A percentile compares a stretch with the other conserved stretches of the same genome.
Evolutionary conservation across 75 land plant species (phyloP).

Genomic region (Gnetum montanum): DNA sequence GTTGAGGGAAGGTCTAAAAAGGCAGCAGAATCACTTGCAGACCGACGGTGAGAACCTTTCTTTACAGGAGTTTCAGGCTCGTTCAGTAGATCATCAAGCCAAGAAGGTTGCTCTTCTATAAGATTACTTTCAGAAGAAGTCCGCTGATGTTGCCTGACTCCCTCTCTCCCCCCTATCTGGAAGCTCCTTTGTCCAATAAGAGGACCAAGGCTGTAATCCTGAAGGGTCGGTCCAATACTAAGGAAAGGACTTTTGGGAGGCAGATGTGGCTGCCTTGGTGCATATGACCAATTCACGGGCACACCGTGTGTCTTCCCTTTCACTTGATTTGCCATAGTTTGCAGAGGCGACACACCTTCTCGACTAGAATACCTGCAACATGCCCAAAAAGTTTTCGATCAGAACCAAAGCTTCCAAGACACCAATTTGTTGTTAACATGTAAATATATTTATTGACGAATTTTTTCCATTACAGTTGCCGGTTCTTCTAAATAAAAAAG

Average conservation of each 20-base stretch:
- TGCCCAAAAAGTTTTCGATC: no score
- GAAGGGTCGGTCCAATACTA: constrained; percentile 23
- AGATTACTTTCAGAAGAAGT: constrained; percentile 79
- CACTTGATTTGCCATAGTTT: constrained; percentile 30
- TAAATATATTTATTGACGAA: no score
- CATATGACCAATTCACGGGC: constrained; percentile 33
- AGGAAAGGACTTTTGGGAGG: constrained; percentile 76
- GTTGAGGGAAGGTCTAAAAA: constrained; percentile 38
- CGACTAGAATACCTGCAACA: not conserved
- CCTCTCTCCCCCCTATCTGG: constrained; percentile 32
- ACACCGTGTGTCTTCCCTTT: constrained; percentile 39
- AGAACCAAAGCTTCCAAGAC: no score
- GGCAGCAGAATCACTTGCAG: constrained; percentile 81
- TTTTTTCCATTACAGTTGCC: no score
- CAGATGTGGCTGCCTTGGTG: constrained; percentile 42
- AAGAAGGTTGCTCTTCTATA: constrained; percentile 71
- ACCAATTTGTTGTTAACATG: no score
- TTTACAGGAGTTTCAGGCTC: constrained; percentile 62
- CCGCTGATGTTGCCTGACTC: constrained; percentile 41
- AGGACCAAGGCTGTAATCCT: constrained; percentile 18
- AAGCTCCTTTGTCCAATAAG: constrained; percentile 17
- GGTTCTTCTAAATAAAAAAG: no score
- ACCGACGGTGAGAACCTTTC: constrained; percentile 72
- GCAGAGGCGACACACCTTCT: not conserved
- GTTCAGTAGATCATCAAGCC: constrained; percentile 79